Base-by-base conservation (phyloP, 768 basidiomycete species). In the Coprinellus micaceus region DNA sequence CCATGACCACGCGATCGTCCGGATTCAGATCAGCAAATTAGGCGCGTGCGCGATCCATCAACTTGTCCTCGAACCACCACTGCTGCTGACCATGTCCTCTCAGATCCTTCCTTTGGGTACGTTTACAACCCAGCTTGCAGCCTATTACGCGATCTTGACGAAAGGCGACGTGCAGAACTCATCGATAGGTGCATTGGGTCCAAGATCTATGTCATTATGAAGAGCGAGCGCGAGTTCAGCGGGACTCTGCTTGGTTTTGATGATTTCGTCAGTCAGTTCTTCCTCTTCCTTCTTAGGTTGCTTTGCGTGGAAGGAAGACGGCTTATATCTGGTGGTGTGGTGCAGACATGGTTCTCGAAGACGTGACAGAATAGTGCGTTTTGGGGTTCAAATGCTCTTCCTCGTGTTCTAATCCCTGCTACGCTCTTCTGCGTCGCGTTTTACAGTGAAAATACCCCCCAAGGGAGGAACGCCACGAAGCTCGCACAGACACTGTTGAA, bases 151-250 rank as follows among this genome's bases (percentile, higher is more conserved):
- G 22, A n/a, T 15, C 12, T n/a, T 33, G 33, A 33, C 33, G 33
- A 33, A 13, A 44, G 11, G n/a, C 13, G n/a, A 4, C 48, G 22
- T 40, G 41, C 61, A 95, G 96, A 98, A 71, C 80, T 99, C 43
- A 96, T 99, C 65, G 96, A 99, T 71, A 83, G 91, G 69, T 98
- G 96, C 68, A 98, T 98, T 69, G 96, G 96, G 55, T 96, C 94
- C 30, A 84, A 85, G 48, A 95, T 98, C 67, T 97, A 94, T 92
- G 96, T 98, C 64, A 85, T 98, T 69, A 98, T 97, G 93, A 98
- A 98, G 77, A 87, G 82, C 63, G 94, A 99, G 59, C 88, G 94
- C 45, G 96, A 99, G 75, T 99, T 98, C 74, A 91, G 90, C 22
- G 96, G 96, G 11, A 97, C 86, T 2, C 78, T 99, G 40, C 80